A percentile compares a stretch with the other conserved stretches of the same genome.
phyloP scores from a whole-genome alignment of 2,329 filamentous ascomycete genomes.

The Tolypocladium cylindrosporum region DNA sequence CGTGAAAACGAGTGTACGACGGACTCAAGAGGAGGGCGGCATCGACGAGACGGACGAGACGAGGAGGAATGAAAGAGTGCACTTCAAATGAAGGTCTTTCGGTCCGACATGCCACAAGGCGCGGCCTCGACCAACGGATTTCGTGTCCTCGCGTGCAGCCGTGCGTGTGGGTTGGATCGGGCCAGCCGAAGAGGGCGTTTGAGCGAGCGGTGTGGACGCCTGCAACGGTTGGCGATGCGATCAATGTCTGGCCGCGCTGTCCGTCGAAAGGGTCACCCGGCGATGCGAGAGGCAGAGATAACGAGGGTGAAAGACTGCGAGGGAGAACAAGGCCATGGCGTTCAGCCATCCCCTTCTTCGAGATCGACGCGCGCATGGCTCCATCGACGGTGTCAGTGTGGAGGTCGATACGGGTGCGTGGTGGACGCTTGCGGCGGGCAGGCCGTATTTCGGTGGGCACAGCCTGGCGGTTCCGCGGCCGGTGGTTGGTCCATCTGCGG shows the following conservation, averaged over 20 bases:
- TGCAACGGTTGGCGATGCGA: not conserved
- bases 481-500: not conserved
- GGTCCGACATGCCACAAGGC: not conserved
- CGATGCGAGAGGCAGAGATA: not conserved
- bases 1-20: not conserved
- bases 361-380: not conserved
- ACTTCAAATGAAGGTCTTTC: not conserved
- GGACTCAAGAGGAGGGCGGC: not conserved
- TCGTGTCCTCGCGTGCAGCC: not conserved
- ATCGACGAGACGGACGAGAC: not conserved
- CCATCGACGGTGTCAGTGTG: not conserved
- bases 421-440: not conserved
- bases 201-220: not conserved
- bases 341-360: not conserved
- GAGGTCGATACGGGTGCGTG: not conserved
- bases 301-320: too few relatives aligned
- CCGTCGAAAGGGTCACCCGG: not conserved
- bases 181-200: not conserved
- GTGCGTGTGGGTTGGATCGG: not conserved
- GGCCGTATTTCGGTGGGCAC: not conserved
- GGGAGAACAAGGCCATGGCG: not conserved
- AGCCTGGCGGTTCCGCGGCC: not conserved
- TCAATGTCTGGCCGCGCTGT: not conserved
- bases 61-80: not conserved
- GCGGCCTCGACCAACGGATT: not conserved